Evolutionary conservation across 1,284 basidiomycete species (phyloP).

Genomic region (Bjerkandera adusta): DNA sequence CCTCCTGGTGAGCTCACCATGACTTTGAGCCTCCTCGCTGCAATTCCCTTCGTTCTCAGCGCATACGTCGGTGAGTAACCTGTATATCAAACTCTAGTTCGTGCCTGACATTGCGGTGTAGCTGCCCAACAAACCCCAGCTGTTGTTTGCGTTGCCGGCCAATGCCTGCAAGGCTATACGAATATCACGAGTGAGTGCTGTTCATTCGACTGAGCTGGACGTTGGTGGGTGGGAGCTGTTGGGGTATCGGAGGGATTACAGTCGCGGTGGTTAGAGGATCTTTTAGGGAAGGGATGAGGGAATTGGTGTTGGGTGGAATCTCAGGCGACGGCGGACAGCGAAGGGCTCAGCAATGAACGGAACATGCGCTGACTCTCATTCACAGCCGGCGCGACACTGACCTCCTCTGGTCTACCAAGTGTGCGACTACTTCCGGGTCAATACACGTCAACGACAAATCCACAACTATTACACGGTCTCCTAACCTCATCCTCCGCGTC

Average conservation of each 20-base stretch:
- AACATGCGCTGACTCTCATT: slow-evolving; percentile 15
- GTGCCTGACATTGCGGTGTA: no score
- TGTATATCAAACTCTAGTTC: no score
- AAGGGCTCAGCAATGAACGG: background rate
- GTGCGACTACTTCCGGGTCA: slow-evolving; percentile 71
- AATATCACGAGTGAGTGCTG: slow-evolving; percentile 61
- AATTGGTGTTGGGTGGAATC: background rate
- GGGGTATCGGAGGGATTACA: background rate
- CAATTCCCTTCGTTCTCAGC: slow-evolving; percentile 40
- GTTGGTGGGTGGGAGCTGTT: background rate
- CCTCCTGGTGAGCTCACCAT: slow-evolving; percentile 35
- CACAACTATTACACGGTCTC: slow-evolving; percentile 63
- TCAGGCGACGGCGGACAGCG: background rate
- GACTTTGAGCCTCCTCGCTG: slow-evolving; percentile 43
- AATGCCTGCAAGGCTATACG: slow-evolving; percentile 74
- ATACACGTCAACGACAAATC: slow-evolving; percentile 68
- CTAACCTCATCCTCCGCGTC: slow-evolving; percentile 62
- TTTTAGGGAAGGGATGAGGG: background rate
- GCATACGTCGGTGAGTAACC: slow-evolving; percentile 45
- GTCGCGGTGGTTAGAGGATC: background rate
- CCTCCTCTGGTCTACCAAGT: slow-evolving; percentile 46
- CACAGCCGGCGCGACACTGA: slow-evolving; percentile 65
- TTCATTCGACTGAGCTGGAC: background rate
- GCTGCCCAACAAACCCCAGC: slow-evolving; percentile 57
- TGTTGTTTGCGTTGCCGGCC: slow-evolving; percentile 77